phyloP scores from a whole-genome alignment of 73 alveolate species.

The Tetrahymena thermophila region DNA sequence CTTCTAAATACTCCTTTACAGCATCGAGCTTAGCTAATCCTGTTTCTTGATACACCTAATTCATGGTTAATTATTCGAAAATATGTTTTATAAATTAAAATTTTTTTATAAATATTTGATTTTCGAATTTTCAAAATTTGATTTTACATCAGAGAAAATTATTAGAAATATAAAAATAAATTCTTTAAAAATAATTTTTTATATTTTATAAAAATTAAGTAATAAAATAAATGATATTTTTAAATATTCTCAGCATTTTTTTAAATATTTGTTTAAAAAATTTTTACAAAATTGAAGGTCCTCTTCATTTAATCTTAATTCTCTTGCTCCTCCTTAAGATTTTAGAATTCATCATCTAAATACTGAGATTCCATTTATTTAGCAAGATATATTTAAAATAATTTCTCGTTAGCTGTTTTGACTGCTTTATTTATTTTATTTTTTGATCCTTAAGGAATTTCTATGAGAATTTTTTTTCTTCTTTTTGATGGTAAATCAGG shows the following conservation, averaged over 20 bases:
- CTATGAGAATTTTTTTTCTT: constrained; percentile 60
- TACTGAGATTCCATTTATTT: background rate
- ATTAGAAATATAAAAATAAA: background rate
- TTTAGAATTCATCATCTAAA: background rate
- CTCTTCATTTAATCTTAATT: background rate
- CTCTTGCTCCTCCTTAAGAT: background rate
- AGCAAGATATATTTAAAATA: background rate
- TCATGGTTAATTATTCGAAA: background rate
- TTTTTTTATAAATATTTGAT: constrained; percentile 9
- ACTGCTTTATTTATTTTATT: constrained; percentile 33
- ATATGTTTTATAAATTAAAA: constrained; percentile 29
- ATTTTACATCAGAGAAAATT: background rate
- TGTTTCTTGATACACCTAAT: constrained; percentile 45
- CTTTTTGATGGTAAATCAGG: constrained; percentile 78
- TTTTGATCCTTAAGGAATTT: constrained; percentile 38
- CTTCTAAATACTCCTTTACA: constrained; percentile 60
- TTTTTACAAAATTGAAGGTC: background rate
- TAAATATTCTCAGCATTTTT: too few relatives aligned
- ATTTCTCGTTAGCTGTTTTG: background rate
- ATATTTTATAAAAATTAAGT: too few relatives aligned
- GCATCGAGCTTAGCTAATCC: constrained; percentile 78
- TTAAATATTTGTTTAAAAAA: too few relatives aligned
- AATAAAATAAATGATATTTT: too few relatives aligned
- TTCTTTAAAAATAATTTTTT: background rate
- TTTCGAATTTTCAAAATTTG: background rate